Evolutionary conservation across 768 basidiomycete genomes (phyloP).

Genomic region (Suillus plorans): DNA sequence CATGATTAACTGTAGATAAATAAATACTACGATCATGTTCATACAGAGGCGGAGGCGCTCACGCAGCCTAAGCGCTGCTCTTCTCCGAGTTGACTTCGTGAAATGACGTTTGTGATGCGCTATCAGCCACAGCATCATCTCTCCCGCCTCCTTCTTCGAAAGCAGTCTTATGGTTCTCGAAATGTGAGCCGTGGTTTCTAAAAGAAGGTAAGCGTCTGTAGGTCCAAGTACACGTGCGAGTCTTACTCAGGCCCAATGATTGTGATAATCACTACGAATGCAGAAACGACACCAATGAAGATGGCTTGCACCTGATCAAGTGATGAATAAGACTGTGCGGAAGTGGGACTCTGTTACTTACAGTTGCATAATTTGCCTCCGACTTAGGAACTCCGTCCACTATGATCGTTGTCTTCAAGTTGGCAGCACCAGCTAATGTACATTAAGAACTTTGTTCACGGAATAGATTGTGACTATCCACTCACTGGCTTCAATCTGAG

Average conservation of each 20-base stretch:
- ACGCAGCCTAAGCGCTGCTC: not conserved
- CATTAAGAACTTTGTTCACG: not conserved
- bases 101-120: conserved; percentile 10
- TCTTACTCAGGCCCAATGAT: conserved; percentile 78
- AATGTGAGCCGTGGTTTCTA: conserved; percentile 75
- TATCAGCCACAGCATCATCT: conserved; percentile 41
- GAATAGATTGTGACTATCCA: conserved; percentile 9
- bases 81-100: not conserved
- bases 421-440: conserved; percentile 56
- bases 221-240: not conserved
- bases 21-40: not conserved
- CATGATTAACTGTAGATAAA: not conserved
- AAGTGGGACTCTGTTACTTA: not conserved
- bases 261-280: conserved; percentile 73
- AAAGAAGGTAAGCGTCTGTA: not conserved
- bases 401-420: conserved; percentile 50
- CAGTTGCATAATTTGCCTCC: conserved; percentile 65
- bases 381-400: conserved; percentile 36
- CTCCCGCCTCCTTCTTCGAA: conserved; percentile 72
- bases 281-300: conserved; percentile 79
- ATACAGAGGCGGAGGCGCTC: not conserved
- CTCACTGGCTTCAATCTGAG: conserved; percentile 77
- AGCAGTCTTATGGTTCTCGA: conserved; percentile 79
- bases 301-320: conserved; percentile 69
- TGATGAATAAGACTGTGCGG: conserved; percentile 22